Evolutionary conservation across 768 basidiomycete species (phyloP).

Genomic region (Holtermanniella nyarrowii): DNA sequence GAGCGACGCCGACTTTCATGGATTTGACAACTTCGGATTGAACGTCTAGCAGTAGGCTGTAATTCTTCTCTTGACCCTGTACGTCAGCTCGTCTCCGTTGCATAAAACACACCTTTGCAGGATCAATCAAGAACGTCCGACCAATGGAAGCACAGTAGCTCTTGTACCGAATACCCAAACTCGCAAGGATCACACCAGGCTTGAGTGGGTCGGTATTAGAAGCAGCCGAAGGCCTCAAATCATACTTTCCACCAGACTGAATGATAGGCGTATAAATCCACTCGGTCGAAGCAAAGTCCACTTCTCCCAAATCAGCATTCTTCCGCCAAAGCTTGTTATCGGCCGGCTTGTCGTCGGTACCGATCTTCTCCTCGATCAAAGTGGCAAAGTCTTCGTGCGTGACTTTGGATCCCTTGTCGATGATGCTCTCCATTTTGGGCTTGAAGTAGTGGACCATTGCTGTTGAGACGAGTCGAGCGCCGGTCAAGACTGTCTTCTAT

Average conservation of each 20-base stretch:
- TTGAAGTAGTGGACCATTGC: constrained; percentile 76
- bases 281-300: constrained; percentile 82
- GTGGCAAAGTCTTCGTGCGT: constrained; percentile 72
- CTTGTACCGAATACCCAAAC: constrained; percentile 82
- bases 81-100: constrained; percentile 2
- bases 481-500: constrained; percentile 68
- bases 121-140: constrained; percentile 89
- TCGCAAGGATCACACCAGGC: constrained; percentile 78
- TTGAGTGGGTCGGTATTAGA: constrained; percentile 68
- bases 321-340: constrained; percentile 86
- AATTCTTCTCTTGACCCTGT: constrained; percentile 68
- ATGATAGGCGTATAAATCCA: constrained; percentile 93
- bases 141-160: constrained; percentile 88
- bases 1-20: constrained; percentile 66
- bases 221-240: constrained; percentile 74
- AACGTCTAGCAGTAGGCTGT: constrained; percentile 63
- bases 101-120: constrained; percentile 54
- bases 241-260: constrained; percentile 86
- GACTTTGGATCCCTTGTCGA: constrained; percentile 84
- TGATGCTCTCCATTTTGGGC: constrained; percentile 74
- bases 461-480: constrained; percentile 70
- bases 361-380: constrained; percentile 75
- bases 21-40: constrained; percentile 64
- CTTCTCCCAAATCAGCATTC: constrained; percentile 59
- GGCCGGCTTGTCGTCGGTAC: constrained; percentile 76